Conservation (phyloP, 202 grass and related monocot species). For the Setaria italica region DNA sequence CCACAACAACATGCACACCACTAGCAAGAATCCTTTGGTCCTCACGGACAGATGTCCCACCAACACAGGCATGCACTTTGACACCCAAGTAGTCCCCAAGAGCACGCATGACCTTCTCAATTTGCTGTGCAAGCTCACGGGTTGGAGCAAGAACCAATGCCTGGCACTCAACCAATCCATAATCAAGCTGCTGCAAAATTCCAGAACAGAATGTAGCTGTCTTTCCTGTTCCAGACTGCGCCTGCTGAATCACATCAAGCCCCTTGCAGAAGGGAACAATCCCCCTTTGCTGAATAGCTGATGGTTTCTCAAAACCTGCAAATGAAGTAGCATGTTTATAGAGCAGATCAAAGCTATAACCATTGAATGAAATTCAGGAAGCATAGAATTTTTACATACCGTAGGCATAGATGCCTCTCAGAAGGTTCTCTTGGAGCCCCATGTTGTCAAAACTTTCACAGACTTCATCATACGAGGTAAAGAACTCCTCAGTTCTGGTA, state of each 20-base stretch:
- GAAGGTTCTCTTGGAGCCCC: constrained; percentile 69
- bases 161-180: constrained; percentile 64
- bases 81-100: constrained; percentile 78
- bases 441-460: constrained; percentile 69
- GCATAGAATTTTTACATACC: constrained; percentile 36
- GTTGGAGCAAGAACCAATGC: constrained; percentile 72
- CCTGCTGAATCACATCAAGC: constrained; percentile 74
- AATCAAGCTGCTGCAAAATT: constrained; percentile 75
- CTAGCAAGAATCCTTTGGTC: constrained; percentile 76
- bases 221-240: constrained; percentile 76
- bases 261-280: constrained; percentile 79
- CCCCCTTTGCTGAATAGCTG: constrained; percentile 75
- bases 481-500: constrained; percentile 55
- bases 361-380: not conserved
- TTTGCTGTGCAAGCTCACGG: constrained; percentile 76
- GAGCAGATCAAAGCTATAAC: not conserved
- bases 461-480: constrained; percentile 71
- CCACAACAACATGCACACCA: constrained; percentile 81
- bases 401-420: constrained; percentile 76
- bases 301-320: constrained; percentile 80
- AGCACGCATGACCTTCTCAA: constrained; percentile 78
- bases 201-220: constrained; percentile 80
- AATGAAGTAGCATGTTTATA: not conserved
- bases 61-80: constrained; percentile 80
- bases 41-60: constrained; percentile 72